These are phyloP conservation scores for Aspergillus sojae DNA, from an alignment of 2,329 filamentous ascomycete species.

Conservation along the genomic window DNA sequence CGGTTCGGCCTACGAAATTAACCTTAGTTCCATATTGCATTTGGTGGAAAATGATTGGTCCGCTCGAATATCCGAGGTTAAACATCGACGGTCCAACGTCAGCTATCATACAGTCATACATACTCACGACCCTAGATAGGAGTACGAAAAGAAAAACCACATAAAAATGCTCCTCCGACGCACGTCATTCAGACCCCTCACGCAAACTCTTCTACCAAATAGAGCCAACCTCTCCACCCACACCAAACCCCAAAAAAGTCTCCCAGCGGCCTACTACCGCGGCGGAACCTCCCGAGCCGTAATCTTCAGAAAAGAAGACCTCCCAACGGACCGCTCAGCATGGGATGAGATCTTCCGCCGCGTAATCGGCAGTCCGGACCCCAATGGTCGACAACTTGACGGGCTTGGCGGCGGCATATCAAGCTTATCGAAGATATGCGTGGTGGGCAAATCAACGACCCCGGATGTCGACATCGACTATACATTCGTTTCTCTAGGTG, in stretches of 20 bases:
- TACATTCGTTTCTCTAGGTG: slow-evolving; percentile 71
- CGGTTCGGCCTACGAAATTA: background rate
- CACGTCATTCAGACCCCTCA: background rate
- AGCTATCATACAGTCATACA: background rate
- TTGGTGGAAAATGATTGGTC: background rate
- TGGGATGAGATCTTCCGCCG: slow-evolving; percentile 61
- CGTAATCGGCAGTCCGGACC: slow-evolving; percentile 67
- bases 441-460: slow-evolving; percentile 58
- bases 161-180: background rate
- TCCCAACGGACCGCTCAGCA: slow-evolving; percentile 49
- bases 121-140: background rate
- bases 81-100: background rate
- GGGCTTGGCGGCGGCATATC: slow-evolving; percentile 71
- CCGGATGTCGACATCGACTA: slow-evolving; percentile 65
- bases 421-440: slow-evolving; percentile 70
- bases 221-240: background rate
- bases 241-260: slow-evolving; percentile 17
- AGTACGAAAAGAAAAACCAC: background rate
- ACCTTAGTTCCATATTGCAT: background rate
- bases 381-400: slow-evolving; percentile 69
- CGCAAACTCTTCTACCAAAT: background rate
- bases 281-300: slow-evolving; percentile 72
- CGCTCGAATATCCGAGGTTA: background rate
- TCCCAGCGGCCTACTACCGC: slow-evolving; percentile 64
- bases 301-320: slow-evolving; percentile 58